A percentile compares a stretch with the other conserved stretches of the same genome.
phyloP scores from a whole-genome alignment of 2,329 filamentous ascomycete species.

The Aspergillus ochraceoroseus region DNA sequence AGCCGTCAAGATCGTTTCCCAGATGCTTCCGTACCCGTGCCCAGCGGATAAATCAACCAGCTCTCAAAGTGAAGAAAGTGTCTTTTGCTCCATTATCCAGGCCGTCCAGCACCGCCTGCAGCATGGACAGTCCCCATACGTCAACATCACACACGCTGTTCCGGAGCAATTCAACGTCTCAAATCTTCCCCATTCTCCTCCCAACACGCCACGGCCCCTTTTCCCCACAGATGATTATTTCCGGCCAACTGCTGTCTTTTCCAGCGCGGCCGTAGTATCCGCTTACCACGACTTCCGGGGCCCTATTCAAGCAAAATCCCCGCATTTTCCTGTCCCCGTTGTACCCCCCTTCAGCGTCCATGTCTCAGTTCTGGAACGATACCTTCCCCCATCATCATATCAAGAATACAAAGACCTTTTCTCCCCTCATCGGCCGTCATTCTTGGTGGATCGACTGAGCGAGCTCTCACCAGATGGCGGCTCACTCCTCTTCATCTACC shows the following conservation, averaged over 20 bases:
- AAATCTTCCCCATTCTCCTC: slow-evolving; percentile 60
- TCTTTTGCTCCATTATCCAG: slow-evolving; percentile 53
- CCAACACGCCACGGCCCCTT: slow-evolving; percentile 50
- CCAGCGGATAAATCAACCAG: slow-evolving; percentile 32
- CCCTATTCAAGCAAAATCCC: slow-evolving; percentile 36
- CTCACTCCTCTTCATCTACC: slow-evolving; percentile 59
- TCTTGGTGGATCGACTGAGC: slow-evolving; percentile 56
- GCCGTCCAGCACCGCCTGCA: slow-evolving; percentile 52
- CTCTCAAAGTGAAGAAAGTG: slow-evolving; percentile 31
- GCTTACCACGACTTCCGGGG: slow-evolving; percentile 54
- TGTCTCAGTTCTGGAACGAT: slow-evolving; percentile 59
- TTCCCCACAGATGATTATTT: slow-evolving; percentile 58
- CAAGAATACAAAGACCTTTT: slow-evolving; percentile 59
- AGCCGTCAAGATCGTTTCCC: slow-evolving; percentile 55
- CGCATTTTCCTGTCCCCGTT: slow-evolving; percentile 53
- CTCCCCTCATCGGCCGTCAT: slow-evolving; percentile 50
- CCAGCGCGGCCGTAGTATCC: slow-evolving; percentile 56
- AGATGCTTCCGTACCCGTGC: slow-evolving; percentile 54
- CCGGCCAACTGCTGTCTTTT: slow-evolving; percentile 54
- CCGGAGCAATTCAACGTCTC: slow-evolving; percentile 58
- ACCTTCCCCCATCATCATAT: slow-evolving; percentile 57
- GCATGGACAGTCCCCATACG: slow-evolving; percentile 52
- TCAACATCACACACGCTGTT: slow-evolving; percentile 61
- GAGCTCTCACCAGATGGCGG: slow-evolving; percentile 56
- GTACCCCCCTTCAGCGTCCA: slow-evolving; percentile 58